Conservation (phyloP, 768 basidiomycete species). For the Nidularia pulvinata region DNA sequence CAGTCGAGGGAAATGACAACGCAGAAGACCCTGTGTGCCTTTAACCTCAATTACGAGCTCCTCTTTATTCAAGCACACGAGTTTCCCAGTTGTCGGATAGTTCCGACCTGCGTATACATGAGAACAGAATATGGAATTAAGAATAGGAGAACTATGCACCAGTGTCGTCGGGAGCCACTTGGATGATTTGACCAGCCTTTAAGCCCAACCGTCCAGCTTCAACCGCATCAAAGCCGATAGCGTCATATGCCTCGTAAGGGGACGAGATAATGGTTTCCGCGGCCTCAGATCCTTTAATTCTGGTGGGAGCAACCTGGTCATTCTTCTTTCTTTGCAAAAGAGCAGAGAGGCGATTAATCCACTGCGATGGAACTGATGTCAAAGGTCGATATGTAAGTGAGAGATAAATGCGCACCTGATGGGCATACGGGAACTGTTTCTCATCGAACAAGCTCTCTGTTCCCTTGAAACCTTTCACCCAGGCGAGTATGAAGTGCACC, state of each 20-base stretch:
- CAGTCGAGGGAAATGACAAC: slow-evolving; percentile 55
- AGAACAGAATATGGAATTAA: neutral
- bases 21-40: slow-evolving; percentile 33
- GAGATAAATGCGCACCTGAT: slow-evolving; percentile 28
- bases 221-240: slow-evolving; percentile 41
- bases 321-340: slow-evolving; percentile 26
- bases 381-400: neutral
- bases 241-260: slow-evolving; percentile 29
- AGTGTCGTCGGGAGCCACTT: slow-evolving; percentile 45
- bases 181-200: slow-evolving; percentile 31
- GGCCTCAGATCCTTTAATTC: slow-evolving; percentile 38
- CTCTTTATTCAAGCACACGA: slow-evolving; percentile 47
- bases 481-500: slow-evolving; percentile 45
- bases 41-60: slow-evolving; percentile 48
- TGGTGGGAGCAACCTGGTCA: slow-evolving; percentile 15
- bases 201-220: slow-evolving; percentile 44
- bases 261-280: slow-evolving; percentile 36
- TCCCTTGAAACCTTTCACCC: slow-evolving; percentile 35
- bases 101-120: slow-evolving; percentile 23
- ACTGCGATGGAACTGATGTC: slow-evolving; percentile 25
- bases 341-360: slow-evolving; percentile 40
- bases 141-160: slow-evolving; percentile 23
- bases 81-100: slow-evolving; percentile 44
- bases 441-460: slow-evolving; percentile 34
- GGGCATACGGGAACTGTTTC: slow-evolving; percentile 31